phyloP scores from a whole-genome alignment of 768 basidiomycete species.

The Boletus insuetus region DNA sequence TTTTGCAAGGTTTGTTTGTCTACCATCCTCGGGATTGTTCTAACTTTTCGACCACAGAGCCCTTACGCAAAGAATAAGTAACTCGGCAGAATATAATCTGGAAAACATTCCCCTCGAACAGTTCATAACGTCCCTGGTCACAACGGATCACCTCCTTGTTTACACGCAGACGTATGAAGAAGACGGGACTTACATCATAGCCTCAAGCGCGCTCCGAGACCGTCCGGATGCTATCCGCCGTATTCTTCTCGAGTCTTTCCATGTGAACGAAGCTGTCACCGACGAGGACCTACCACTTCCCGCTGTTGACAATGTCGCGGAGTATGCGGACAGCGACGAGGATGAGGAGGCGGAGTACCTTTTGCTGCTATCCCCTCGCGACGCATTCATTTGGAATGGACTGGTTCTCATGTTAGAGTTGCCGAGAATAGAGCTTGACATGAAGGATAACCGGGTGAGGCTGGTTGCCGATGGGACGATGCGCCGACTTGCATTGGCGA shows the following conservation, averaged over 20 bases:
- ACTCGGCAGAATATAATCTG: constrained; percentile 87
- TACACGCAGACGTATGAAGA: constrained; percentile 86
- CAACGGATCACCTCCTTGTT: constrained; percentile 89
- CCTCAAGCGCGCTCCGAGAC: constrained; percentile 71
- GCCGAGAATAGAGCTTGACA: constrained; percentile 73
- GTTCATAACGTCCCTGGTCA: constrained; percentile 77
- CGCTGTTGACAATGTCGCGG: constrained; percentile 35
- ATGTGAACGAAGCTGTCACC: constrained; percentile 58
- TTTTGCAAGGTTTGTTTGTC: constrained; percentile 66
- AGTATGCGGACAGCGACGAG: constrained; percentile 47
- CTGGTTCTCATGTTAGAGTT: constrained; percentile 76
- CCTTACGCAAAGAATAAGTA: constrained; percentile 84
- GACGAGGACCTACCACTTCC: constrained; percentile 49
- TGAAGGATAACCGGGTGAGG: constrained; percentile 86
- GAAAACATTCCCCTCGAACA: constrained; percentile 69
- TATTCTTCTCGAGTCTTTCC: constrained; percentile 83
- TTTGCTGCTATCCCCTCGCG: constrained; percentile 80
- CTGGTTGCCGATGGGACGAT: constrained; percentile 89
- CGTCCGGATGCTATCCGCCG: constrained; percentile 73
- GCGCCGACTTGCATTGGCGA: constrained; percentile 69
- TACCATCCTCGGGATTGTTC: not conserved
- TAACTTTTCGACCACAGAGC: constrained; percentile 39
- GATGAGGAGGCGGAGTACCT: constrained; percentile 71
- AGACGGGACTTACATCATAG: constrained; percentile 91
- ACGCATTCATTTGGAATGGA: constrained; percentile 90